A percentile compares a stretch with the other conserved stretches of the same genome.
phyloP scores from a whole-genome alignment of 805 yeast genomes.

The Saturnispora gosingensis region DNA sequence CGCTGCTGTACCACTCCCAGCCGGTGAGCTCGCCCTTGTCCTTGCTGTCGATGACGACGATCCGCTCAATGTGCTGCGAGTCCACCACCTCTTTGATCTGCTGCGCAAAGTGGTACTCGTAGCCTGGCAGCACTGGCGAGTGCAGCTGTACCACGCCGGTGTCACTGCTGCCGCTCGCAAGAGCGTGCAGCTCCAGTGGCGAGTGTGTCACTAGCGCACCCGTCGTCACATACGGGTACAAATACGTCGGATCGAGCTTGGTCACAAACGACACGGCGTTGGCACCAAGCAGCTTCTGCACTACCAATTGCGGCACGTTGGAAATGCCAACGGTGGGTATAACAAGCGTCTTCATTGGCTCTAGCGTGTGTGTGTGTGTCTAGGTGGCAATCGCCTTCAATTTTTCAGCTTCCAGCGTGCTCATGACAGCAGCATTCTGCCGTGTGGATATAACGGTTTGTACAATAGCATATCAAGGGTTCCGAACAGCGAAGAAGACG shows the following conservation, averaged over 20 bases:
- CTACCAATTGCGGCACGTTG: conserved; percentile 74
- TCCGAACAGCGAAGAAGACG: too few species aligned
- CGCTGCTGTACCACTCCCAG: conserved; percentile 1
- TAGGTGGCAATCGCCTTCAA: neutral
- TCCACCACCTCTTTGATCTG: conserved; percentile 3
- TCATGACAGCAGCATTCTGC: neutral
- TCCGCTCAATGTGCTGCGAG: neutral
- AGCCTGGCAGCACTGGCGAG: conserved; percentile 13
- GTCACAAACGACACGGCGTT: neutral
- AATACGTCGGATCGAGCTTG: conserved; percentile 45
- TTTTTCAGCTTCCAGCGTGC: neutral
- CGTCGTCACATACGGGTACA: conserved; percentile 72
- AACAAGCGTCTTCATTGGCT: conserved; percentile 32
- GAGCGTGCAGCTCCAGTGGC: conserved; percentile 7
- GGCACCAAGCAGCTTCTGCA: conserved; percentile 5
- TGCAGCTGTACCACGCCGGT: conserved; percentile 9
- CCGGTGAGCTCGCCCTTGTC: conserved; percentile 9
- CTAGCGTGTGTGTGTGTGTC: neutral
- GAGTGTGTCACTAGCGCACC: conserved; percentile 5
- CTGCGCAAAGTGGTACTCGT: conserved; percentile 9
- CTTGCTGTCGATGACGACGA: conserved; percentile 8
- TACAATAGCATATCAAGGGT: too few species aligned
- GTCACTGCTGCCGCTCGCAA: too few species aligned
- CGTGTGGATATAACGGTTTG: neutral
- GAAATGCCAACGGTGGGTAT: conserved; percentile 82